Evolutionary conservation across 2,329 filamentous ascomycete species (phyloP).

Genomic region (Cercospora sesami): DNA sequence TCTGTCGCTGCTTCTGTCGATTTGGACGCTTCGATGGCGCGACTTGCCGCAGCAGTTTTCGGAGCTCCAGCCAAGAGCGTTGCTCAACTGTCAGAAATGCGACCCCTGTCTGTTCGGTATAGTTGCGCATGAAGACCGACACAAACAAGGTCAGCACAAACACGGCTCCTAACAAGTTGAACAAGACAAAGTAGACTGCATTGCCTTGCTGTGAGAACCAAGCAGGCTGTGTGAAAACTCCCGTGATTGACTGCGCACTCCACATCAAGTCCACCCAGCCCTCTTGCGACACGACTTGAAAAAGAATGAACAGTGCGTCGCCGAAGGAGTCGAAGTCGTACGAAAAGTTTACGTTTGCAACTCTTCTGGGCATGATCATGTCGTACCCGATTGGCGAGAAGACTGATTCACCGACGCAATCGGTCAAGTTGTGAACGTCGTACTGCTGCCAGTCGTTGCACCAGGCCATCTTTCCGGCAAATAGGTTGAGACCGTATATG

Average conservation of each 20-base stretch:
- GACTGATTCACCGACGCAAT: slow-evolving; percentile 82
- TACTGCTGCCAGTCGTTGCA: slow-evolving; percentile 70
- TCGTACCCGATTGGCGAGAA: slow-evolving; percentile 80
- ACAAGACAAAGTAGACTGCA: slow-evolving; percentile 89
- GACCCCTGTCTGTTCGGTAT: slow-evolving; percentile 96
- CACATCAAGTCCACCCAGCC: slow-evolving; percentile 96
- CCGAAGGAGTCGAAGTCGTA: slow-evolving; percentile 95
- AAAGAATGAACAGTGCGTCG: slow-evolving; percentile 91
- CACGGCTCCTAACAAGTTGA: slow-evolving; percentile 93
- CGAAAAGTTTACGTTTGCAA: slow-evolving; percentile 66
- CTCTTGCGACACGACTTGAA: slow-evolving; percentile 98
- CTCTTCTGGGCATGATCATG: slow-evolving; percentile 78
- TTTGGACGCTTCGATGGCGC: slow-evolving; percentile 92
- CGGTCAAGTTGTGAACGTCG: slow-evolving; percentile 59
- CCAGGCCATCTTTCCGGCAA: slow-evolving; percentile 73
- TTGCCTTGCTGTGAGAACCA: slow-evolving; percentile 74
- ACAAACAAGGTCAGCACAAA: slow-evolving; percentile 97
- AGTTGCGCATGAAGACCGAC: slow-evolving; percentile 99
- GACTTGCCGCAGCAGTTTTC: slow-evolving; percentile 88
- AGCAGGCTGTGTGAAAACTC: slow-evolving; percentile 70
- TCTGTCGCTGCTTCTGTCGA: slow-evolving; percentile 67
- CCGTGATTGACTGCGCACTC: slow-evolving; percentile 77
- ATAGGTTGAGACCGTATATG: slow-evolving; percentile 91
- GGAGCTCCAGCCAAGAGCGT: slow-evolving; percentile 90
- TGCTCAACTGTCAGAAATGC: slow-evolving; percentile 95